Evolutionary conservation across 805 yeast genomes (phyloP).

Genomic region (Kockiozyma suomiensis): DNA sequence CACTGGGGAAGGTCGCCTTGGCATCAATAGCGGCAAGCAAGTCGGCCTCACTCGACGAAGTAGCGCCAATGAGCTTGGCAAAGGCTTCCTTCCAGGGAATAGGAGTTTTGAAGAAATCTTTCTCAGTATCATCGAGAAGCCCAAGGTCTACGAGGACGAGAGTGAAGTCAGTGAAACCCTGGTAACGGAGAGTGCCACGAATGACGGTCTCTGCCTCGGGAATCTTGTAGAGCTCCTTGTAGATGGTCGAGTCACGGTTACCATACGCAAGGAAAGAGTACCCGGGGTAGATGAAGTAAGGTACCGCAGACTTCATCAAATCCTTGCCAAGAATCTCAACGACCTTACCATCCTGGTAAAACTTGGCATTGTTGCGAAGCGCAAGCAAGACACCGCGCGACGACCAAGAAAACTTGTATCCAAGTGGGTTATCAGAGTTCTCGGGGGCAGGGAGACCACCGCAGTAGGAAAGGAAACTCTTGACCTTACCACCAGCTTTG

Average conservation of each 20-base stretch:
- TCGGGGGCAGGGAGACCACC: conserved; percentile 99
- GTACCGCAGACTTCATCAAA: conserved; percentile 91
- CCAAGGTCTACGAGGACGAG: conserved; percentile 94
- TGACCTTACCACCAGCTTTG: conserved; percentile 85
- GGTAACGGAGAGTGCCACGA: conserved; percentile 96
- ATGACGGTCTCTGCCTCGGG: conserved; percentile 97
- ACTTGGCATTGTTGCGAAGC: conserved; percentile 88
- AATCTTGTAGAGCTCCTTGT: conserved; percentile 86
- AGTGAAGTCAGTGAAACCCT: conserved; percentile 98
- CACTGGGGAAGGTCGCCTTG: conserved; percentile 78
- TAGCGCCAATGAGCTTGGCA: conserved; percentile 71
- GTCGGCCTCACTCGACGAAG: conserved; percentile 69
- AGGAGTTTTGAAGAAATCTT: conserved; percentile 57
- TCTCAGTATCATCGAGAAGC: conserved; percentile 77
- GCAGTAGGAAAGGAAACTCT: conserved; percentile 92
- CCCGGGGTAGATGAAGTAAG: conserved; percentile 95
- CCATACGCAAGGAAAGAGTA: conserved; percentile 94
- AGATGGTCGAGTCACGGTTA: conserved; percentile 95
- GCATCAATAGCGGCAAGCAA: conserved; percentile 72
- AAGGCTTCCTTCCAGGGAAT: conserved; percentile 89
- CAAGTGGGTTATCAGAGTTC: conserved; percentile 95
- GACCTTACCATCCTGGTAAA: conserved; percentile 81
- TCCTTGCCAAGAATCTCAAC: conserved; percentile 83
- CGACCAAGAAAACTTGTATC: conserved; percentile 99
- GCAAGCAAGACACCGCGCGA: conserved; percentile 97